phyloP scores from a whole-genome alignment of 2,329 filamentous ascomycete genomes.

The Lachnum nothofagi region DNA sequence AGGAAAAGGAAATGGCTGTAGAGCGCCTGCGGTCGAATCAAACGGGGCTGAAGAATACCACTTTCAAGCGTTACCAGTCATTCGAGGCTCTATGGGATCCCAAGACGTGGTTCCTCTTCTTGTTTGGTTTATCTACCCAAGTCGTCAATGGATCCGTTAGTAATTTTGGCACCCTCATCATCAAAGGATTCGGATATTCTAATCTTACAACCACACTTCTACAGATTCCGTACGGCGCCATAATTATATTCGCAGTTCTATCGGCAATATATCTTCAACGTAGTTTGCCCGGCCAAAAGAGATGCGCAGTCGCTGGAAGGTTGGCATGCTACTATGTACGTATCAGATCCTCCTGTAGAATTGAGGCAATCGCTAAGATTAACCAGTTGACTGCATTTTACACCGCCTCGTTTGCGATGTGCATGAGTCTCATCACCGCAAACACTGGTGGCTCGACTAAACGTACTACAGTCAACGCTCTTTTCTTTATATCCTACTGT shows the following conservation, averaged over 20 bases:
- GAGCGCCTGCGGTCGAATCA: not conserved
- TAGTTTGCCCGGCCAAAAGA: conserved; percentile 5
- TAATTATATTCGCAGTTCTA: conserved; percentile 54
- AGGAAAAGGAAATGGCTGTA: not conserved
- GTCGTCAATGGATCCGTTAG: not conserved
- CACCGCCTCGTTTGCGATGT: conserved; percentile 2
- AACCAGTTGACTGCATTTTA: not conserved
- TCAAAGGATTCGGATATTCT: conserved; percentile 38
- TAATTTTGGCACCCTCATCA: not conserved
- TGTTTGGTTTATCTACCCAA: not conserved
- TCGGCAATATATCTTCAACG: conserved; percentile 6
- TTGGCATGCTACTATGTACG: too few species aligned
- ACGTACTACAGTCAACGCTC: conserved; percentile 63
- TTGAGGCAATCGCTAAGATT: not conserved
- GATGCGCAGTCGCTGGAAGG: not conserved
- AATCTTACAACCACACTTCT: conserved; percentile 48
- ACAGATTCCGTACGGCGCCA: conserved; percentile 46
- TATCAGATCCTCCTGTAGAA: too few species aligned
- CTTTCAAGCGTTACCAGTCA: not conserved
- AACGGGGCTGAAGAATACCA: not conserved
- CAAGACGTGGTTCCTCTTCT: not conserved
- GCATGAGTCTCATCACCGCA: conserved; percentile 44
- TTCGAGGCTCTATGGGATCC: not conserved
- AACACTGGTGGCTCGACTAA: conserved; percentile 68
- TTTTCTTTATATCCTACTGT: conserved; percentile 46